These are phyloP conservation scores for Salix purpurea DNA, from an alignment of 345 rosid species.

Conservation along the genomic window DNA sequence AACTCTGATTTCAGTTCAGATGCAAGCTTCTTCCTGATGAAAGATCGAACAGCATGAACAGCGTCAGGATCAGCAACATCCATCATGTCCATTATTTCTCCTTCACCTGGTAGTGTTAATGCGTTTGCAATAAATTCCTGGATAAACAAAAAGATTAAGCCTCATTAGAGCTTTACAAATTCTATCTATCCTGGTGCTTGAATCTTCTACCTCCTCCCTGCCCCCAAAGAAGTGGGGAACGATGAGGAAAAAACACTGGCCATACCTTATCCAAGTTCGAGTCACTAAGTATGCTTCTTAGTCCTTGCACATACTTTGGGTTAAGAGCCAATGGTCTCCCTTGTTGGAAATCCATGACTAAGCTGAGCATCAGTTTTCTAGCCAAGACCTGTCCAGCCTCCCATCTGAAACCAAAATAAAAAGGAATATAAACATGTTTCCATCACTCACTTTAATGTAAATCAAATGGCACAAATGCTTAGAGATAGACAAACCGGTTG, in stretches of 20 bases:
- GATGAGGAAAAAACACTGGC: background rate
- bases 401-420: conserved; percentile 55
- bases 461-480: background rate
- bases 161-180: background rate
- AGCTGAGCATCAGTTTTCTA: conserved; percentile 81
- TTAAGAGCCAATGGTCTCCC: conserved; percentile 59
- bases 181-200: background rate
- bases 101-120: conserved; percentile 84
- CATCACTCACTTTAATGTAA: conserved; percentile 5
- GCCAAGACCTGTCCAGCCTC: conserved; percentile 95
- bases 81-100: conserved; percentile 99
- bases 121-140: conserved; percentile 95
- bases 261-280: conserved; percentile 76
- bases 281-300: conserved; percentile 67
- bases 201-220: background rate
- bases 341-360: conserved; percentile 81
- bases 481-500: conserved; percentile 62
- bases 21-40: conserved; percentile 85
- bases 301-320: conserved; percentile 71
- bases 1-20: conserved; percentile 76
- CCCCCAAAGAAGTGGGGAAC: background rate
- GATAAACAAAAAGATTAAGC: conserved; percentile 6
- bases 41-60: conserved; percentile 83
- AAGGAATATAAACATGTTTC: background rate
- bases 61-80: conserved; percentile 97